phyloP scores from a whole-genome alignment of 2,329 filamentous ascomycete species.

The Diatrype stigma region DNA sequence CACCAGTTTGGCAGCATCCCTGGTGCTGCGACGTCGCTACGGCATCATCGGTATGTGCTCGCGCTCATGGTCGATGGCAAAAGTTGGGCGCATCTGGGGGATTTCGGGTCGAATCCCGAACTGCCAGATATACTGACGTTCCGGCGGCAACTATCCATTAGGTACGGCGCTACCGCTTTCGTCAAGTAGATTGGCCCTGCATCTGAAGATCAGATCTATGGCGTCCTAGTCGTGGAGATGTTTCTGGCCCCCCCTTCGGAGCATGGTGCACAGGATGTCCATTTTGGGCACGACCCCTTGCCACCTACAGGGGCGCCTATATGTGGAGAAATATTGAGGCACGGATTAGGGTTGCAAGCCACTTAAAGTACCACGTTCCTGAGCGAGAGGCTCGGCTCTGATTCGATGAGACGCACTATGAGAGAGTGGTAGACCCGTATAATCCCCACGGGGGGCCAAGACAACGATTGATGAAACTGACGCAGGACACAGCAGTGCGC shows the following conservation, averaged over 20 bases:
- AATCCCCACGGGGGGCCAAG: background rate
- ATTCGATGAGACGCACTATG: background rate
- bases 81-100: background rate
- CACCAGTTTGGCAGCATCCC: background rate
- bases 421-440: background rate
- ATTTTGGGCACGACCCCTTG: background rate
- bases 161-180: background rate
- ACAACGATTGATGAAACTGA: background rate
- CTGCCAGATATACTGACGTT: background rate
- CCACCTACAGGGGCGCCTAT: background rate
- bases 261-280: background rate
- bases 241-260: background rate
- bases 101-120: background rate
- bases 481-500: background rate
- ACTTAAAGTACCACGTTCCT: background rate
- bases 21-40: background rate
- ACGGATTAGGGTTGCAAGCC: background rate
- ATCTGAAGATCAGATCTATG: background rate
- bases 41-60: background rate
- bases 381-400: background rate
- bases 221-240: background rate
- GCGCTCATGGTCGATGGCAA: background rate
- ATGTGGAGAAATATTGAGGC: background rate
- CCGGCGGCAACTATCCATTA: background rate
- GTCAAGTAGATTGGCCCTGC: background rate